phyloP scores from a whole-genome alignment of 345 rosid genomes.

The Pugionium cornutum region DNA sequence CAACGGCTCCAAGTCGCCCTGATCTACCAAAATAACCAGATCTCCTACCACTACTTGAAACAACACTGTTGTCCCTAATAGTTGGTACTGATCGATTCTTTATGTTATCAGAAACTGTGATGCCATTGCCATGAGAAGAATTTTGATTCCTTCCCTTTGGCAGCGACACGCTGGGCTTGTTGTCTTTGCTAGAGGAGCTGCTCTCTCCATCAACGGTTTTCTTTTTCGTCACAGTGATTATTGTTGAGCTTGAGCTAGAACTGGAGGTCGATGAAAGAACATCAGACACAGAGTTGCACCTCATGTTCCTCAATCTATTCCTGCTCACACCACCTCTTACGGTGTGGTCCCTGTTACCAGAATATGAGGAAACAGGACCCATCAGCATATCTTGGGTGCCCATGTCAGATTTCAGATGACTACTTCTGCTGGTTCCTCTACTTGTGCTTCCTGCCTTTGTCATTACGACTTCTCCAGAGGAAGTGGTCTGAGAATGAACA shows the following conservation, averaged over 20 bases:
- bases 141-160: slow-evolving; percentile 44
- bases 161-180: slow-evolving; percentile 49
- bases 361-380: slow-evolving; percentile 43
- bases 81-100: slow-evolving; percentile 49
- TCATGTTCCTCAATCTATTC: slow-evolving; percentile 55
- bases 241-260: slow-evolving; percentile 37
- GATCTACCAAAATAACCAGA: slow-evolving; percentile 45
- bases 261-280: slow-evolving; percentile 43
- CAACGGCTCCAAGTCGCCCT: slow-evolving; percentile 41
- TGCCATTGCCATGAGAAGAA: slow-evolving; percentile 48
- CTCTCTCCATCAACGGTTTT: slow-evolving; percentile 62
- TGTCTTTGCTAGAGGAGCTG: slow-evolving; percentile 62
- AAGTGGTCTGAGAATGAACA: slow-evolving; percentile 24
- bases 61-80: slow-evolving; percentile 47
- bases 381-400: slow-evolving; percentile 32
- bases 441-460: slow-evolving; percentile 54
- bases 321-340: slow-evolving; percentile 42
- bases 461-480: slow-evolving; percentile 35
- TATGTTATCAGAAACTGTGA: slow-evolving; percentile 64
- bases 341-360: slow-evolving; percentile 47
- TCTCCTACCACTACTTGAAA: slow-evolving; percentile 62
- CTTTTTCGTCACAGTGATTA: slow-evolving; percentile 47
- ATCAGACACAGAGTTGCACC: slow-evolving; percentile 60
- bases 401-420: slow-evolving; percentile 44
- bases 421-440: slow-evolving; percentile 46